Percentiles rank a stretch among this genome's conserved stretches.
These are phyloP conservation scores for Cercophora samala DNA, from an alignment of 495 filamentous ascomycete genomes.

Conservation along the genomic window DNA sequence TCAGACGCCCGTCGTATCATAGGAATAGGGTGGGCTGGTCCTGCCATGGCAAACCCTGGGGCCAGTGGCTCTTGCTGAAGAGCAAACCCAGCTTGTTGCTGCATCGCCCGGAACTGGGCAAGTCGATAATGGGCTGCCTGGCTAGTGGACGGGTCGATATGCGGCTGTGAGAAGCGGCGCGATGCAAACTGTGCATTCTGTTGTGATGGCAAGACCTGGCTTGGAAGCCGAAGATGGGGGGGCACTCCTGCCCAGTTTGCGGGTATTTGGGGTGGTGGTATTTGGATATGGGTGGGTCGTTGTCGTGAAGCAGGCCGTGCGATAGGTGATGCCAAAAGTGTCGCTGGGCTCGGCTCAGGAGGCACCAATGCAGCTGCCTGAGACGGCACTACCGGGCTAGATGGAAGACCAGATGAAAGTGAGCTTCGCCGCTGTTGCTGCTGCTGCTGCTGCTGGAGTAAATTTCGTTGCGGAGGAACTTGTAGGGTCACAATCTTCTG, in stretches of 20 bases:
- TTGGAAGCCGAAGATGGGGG: background rate
- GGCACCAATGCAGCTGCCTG: background rate
- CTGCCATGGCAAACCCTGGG: background rate
- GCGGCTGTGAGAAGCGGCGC: background rate
- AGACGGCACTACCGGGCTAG: background rate
- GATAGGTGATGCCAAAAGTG: background rate
- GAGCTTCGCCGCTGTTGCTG: background rate
- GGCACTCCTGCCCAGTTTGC: background rate
- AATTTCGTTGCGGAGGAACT: background rate
- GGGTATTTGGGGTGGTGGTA: background rate
- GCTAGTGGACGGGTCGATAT: background rate
- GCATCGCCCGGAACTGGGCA: background rate
- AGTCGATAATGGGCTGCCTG: background rate
- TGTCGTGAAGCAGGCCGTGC: background rate
- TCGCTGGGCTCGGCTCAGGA: background rate
- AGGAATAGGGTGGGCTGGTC: background rate
- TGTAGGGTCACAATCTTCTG: background rate
- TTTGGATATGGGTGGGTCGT: background rate
- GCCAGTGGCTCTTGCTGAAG: background rate
- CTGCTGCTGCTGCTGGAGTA: background rate
- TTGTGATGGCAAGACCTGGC: constrained; percentile 1
- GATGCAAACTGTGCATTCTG: background rate
- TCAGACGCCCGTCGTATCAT: background rate
- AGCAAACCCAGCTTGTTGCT: background rate
- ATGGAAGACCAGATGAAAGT: background rate